Percentiles rank a stretch among this genome's conserved stretches.
Evolutionary conservation across 257 asterid species (phyloP).

Genomic region (Leptodermis oblonga): DNA sequence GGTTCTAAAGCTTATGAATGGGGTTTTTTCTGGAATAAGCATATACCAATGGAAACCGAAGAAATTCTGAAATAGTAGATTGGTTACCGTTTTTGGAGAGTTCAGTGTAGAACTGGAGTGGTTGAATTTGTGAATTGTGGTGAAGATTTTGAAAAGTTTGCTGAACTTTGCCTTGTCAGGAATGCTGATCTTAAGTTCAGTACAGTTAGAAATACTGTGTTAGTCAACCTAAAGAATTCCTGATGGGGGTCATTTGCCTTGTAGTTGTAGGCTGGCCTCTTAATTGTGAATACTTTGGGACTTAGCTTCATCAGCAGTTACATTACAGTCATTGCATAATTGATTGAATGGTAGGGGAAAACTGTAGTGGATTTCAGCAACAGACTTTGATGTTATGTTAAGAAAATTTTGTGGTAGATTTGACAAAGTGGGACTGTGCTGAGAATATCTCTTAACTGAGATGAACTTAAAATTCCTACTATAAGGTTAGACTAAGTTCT

Average conservation of each 20-base stretch:
- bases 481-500: neutral
- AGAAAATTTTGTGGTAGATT: neutral
- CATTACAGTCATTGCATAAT: neutral
- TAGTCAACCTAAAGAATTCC: neutral
- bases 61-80: too few species aligned
- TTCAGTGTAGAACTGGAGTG: too few species aligned
- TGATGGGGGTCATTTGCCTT: neutral
- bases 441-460: too few species aligned
- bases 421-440: neutral
- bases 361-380: neutral
- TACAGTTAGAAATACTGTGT: neutral
- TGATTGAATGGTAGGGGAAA: neutral
- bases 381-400: neutral
- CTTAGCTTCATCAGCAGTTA: neutral
- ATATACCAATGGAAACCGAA: too few species aligned
- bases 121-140: too few species aligned
- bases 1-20: neutral
- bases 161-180: neutral
- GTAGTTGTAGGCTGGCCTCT: neutral
- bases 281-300: neutral
- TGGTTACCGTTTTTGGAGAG: too few species aligned
- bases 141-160: neutral
- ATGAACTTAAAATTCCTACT: neutral
- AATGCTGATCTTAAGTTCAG: too few species aligned
- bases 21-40: too few species aligned